Base-by-base conservation (phyloP, 176 grass and related monocot species). In the Chloris gayana region DNA sequence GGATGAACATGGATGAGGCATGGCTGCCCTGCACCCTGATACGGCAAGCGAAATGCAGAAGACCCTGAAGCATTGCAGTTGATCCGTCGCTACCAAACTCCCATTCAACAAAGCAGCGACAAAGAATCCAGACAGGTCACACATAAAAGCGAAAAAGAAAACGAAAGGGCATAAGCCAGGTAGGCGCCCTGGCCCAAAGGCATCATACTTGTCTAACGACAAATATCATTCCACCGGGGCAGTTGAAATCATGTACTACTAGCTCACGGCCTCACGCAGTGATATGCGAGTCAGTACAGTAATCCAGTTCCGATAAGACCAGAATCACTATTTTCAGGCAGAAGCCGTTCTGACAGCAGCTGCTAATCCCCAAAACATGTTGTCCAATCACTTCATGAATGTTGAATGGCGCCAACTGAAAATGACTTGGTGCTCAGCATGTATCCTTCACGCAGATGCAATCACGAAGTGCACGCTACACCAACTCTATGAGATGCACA, bases 391-490 rank as follows among this genome's bases (percentile, higher is more conserved):
- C 6, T 18, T 30, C 25, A 47, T 19, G 42, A 44, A 41, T 29
- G 41, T n/a, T n/a, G n/a, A n/a, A n/a, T n/a, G 15, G 14, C 5
- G 70, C 9, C 9, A 54, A 31, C 21, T 19, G 46, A 51, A 73
- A 69, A 6, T 49, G 47, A 11, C 32, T 65, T 66, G 44, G 32
- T 27, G 44, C 70, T 74, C 35, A 46, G 56, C 67, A 65, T 14
- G 51, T 26, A 69, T 19, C 18, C 64, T 87, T 70, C 56, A 77
- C 54, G 85, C 65, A 87, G 69, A 44, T 45, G 85, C 44, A 64
- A 75, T 22, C 25, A 38, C 66, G 24, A 64, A 18, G 56, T 9
- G 14, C 54, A 64, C 44, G 26, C 57, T 56, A 82, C 42, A 64
- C 79, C 37, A 61, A 70, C 10, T 42, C 19, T 21, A 64, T 70